Evolutionary conservation across 768 basidiomycete genomes (phyloP), one percentile per base, ranked within the genome.

Genomic region (Psilocybe subaeruginosa): DNA sequence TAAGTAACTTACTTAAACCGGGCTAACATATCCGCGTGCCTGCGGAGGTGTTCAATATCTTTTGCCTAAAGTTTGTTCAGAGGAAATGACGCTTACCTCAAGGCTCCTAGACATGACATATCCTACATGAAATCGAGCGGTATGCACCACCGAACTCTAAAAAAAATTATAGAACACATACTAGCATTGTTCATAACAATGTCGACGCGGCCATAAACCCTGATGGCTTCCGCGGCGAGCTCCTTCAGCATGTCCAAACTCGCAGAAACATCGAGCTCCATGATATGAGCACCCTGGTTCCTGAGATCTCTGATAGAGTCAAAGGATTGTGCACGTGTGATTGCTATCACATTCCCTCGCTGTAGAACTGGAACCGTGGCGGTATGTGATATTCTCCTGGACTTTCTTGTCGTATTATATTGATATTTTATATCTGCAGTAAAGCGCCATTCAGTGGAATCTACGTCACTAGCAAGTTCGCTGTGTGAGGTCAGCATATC

Each of bases 331-430:
- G 63, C 67, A 1, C 80, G 73, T 4, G 74, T 75, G 4, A 82
- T 81, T 0, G 81, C 82, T 57, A 83, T 81, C 12, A 83, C 83
- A 62, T 84, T 81, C 8, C 80, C 80, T 8, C 82, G 74, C 16
- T 75, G 72, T 33, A 84, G 74, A 8, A 77, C 77, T 16, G 73
- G 72, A 4, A 76, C 23, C 23, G 23, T 23, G 23, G 23, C 23
- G 23, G 23, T 23, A 23, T 23, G 23, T 23, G 23, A 23, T 23
- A 23, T 23, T 23, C 23, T 23, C 23, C 23, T 23, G 23, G 23
- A 23, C 23, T 23, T 23, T 23, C 23, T 23, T 23, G 23, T 23
- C 23, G 23, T 23, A 23, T 2, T 23, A 23, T 23, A 23, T 23
- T 23, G 23, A 23, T 23, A 23, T 23, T 23, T 23, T 23, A 23